Evolutionary conservation across 345 rosid genomes (phyloP).

Genomic region (Gynandropsis gynandra): DNA sequence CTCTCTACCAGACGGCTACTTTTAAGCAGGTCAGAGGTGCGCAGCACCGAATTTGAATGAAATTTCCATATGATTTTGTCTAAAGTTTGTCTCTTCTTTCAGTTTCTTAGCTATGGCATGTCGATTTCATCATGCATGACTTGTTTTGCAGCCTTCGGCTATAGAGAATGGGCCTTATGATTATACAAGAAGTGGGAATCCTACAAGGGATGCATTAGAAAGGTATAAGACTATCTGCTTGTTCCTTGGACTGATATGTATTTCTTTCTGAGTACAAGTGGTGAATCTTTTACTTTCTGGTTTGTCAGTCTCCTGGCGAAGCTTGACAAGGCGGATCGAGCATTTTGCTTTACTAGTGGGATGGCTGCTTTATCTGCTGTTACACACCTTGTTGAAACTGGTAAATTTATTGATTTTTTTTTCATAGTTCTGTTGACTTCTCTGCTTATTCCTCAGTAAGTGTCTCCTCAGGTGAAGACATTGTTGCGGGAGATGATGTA

Average conservation of each 20-base stretch:
- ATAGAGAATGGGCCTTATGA: constrained; percentile 74
- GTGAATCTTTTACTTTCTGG: constrained; percentile 5
- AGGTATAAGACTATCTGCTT: constrained; percentile 34
- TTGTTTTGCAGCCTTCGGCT: constrained; percentile 62
- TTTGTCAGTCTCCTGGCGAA: constrained; percentile 67
- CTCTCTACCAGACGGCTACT: constrained; percentile 88
- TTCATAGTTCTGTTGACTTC: neutral
- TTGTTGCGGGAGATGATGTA: constrained; percentile 90
- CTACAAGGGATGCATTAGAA: constrained; percentile 81
- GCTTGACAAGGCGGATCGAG: constrained; percentile 93
- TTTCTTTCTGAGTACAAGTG: constrained; percentile 5
- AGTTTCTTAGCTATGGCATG: neutral
- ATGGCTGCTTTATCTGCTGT: constrained; percentile 97
- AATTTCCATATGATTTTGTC: constrained; percentile 4
- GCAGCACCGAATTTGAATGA: neutral
- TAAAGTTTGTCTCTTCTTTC: neutral
- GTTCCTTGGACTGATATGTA: neutral
- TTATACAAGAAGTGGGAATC: constrained; percentile 97
- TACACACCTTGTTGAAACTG: constrained; percentile 57
- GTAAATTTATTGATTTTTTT: constrained; percentile 24
- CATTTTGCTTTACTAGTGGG: constrained; percentile 95
- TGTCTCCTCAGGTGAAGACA: constrained; percentile 56
- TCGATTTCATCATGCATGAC: constrained; percentile 1
- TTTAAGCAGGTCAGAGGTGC: constrained; percentile 73
- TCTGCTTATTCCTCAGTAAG: neutral